Base-by-base conservation (phyloP, 768 basidiomycete genomes). In the Macrolepiota dolichaula region DNA sequence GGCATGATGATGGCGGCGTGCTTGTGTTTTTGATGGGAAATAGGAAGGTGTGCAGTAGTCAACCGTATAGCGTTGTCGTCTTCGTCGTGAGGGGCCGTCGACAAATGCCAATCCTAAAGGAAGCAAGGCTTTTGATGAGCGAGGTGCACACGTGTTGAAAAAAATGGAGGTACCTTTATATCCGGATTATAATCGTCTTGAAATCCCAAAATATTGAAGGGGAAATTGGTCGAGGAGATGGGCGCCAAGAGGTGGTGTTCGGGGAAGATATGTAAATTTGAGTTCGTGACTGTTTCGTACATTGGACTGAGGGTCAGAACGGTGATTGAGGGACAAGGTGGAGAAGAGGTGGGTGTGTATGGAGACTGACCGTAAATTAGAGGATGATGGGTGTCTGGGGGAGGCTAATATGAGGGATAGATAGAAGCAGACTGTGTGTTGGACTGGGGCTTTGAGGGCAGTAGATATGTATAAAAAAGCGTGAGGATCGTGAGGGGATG, bases 211-310 rank as follows among this genome's bases (percentile, higher is more conserved):
- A 51, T 36, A 36, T 51, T 27, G 50, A 59, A 17, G 51, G 49
- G 44, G 53, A 54, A 61, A 54, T 47, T 24, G 42, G 35, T 61
- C 13, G 53, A 53, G 53, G 59, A 44, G 27, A 47, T 53, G 38
- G 59, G 51, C 51, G 51, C 25, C 53, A 49, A 40, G 7, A 55
- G 52, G 36, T 55, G 62, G 29, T 67, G 57, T 66, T 66, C 52
- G 68, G 62, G 69, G 70, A 70, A 71, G 52, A 55, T 61, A 32
- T 47, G 37, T 9, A 47, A 51, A 29, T 54, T 52, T 7, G 52
- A 68, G 64, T 73, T 79, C 80, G 84, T 81, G 76, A 86, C 84
- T 80, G 82, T 80, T 77, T 83, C 81, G 82, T 83, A 84, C 86
- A 89, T 89, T 82, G 82, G 83, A 84, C 82, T 75, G 72, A 68